phyloP scores from a whole-genome alignment of 768 basidiomycete species.

The Lentinula sp. region DNA sequence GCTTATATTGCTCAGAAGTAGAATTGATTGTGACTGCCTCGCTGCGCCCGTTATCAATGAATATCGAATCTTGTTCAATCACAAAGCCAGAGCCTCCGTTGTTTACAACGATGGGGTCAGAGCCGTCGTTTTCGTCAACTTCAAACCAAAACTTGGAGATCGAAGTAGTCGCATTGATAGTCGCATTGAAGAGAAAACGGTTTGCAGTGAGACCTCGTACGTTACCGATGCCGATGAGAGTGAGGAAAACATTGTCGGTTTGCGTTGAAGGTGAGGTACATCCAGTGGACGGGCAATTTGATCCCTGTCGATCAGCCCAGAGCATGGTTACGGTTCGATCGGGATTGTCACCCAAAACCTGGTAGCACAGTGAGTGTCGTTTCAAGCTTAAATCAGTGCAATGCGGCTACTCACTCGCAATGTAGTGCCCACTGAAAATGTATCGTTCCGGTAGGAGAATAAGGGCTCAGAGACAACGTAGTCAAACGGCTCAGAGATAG shows the following conservation, averaged over 20 bases:
- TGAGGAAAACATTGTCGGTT: neutral
- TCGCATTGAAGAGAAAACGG: slow-evolving; percentile 37
- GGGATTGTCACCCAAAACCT: neutral
- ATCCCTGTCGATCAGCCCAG: neutral
- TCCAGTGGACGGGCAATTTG: neutral
- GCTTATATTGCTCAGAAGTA: neutral
- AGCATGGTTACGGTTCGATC: slow-evolving; percentile 1
- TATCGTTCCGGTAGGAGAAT: slow-evolving; percentile 28
- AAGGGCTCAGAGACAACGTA: slow-evolving; percentile 19
- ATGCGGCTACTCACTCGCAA: slow-evolving; percentile 26
- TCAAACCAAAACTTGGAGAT: slow-evolving; percentile 46
- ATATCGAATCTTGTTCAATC: slow-evolving; percentile 33
- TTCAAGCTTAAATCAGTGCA: neutral
- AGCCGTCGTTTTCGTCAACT: slow-evolving; percentile 39
- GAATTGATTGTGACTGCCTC: neutral
- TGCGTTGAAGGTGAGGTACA: neutral
- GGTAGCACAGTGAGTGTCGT: neutral
- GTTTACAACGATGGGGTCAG: slow-evolving; percentile 25
- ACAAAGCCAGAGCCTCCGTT: slow-evolving; percentile 38
- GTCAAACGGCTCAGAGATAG: slow-evolving; percentile 29
- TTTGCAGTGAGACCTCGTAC: slow-evolving; percentile 24
- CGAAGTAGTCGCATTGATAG: slow-evolving; percentile 29
- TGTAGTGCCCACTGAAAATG: slow-evolving; percentile 32
- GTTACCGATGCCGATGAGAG: neutral
- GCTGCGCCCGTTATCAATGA: slow-evolving; percentile 22